Base-by-base conservation (phyloP, 129 eudicot genomes). In the sunflower (Helianthus annuus) region DNA sequence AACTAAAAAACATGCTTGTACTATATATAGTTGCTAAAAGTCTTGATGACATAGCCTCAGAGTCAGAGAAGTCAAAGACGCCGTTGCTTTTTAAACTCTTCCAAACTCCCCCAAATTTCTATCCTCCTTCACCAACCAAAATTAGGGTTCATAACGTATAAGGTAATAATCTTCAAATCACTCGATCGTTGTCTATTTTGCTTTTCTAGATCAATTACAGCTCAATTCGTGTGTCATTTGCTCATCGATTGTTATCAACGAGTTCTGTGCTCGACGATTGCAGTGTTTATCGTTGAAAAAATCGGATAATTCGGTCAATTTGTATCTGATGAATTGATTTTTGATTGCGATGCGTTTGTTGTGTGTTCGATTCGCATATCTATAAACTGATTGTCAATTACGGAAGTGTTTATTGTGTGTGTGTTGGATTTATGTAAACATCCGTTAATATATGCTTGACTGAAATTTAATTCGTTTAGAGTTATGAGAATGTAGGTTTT, bases 41-140 rank as follows among this genome's bases (percentile, higher is more conserved):
- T 11, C 39, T 1, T 59, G 57, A 6, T 75, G 73, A 66, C 73
- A 66, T 75, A 57, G 53, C 53, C 59, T 52, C 57, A 46, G 27
- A 48, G 78, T 63, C 44, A 49, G 4, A 76, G 12, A 57, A 69
- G 76, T 77, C 72, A 78, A 78, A 78, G 51, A 61, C 77, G 57
- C 81, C 76, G 76, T 78, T 78, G 81, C 71, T 40, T 70, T 40
- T 70, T 77, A 74, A 69, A 68, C 58, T 69, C 81, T 49, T 32
- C 7, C n/a, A 13, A 17, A 14, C 72, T 42, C 63, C 64, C 72
- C 81, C 66, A 70, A 78, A 70, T 24, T 40, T 64, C 4, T 22
- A 32, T 70, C 42, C 61, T 12, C 40, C 48, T 61, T n/a, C 57
- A 46, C n/a, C 24, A 10, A 48, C 13, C 57, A 40, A 69, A 69